These are phyloP conservation scores for Scortechinia acanthostroma DNA, from an alignment of 2,329 filamentous ascomycete species.

Conservation along the genomic window DNA sequence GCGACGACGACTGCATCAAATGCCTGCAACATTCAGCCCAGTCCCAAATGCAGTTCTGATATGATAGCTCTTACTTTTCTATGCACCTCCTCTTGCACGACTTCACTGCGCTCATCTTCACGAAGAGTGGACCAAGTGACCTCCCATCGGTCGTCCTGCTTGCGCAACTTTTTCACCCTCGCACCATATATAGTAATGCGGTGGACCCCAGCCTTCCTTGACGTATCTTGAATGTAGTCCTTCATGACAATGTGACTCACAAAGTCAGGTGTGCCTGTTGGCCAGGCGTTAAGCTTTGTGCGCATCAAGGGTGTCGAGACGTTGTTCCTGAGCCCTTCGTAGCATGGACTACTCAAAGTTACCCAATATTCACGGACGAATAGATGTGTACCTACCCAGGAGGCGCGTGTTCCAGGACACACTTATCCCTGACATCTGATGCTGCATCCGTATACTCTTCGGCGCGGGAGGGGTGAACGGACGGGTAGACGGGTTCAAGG, in stretches of 20 bases:
- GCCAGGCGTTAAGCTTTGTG: neutral
- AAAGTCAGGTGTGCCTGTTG: neutral
- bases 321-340: neutral
- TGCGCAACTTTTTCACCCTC: neutral
- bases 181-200: neutral
- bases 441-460: no score
- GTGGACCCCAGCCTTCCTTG: neutral
- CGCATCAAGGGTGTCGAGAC: neutral
- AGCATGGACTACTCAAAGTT: neutral
- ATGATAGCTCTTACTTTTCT: neutral
- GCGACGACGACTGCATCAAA: neutral
- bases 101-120: neutral
- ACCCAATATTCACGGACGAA: neutral
- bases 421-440: neutral
- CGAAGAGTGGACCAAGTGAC: neutral
- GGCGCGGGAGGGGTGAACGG: neutral
- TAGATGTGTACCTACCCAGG: neutral
- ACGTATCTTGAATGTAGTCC: neutral
- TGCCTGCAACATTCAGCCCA: neutral
- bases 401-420: neutral
- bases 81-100: neutral
- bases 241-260: neutral
- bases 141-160: neutral
- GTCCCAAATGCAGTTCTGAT: neutral
- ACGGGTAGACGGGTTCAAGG: neutral